Evolutionary conservation across 2,329 filamentous ascomycete genomes (phyloP).

Genomic region (Aspergillus amoenus): DNA sequence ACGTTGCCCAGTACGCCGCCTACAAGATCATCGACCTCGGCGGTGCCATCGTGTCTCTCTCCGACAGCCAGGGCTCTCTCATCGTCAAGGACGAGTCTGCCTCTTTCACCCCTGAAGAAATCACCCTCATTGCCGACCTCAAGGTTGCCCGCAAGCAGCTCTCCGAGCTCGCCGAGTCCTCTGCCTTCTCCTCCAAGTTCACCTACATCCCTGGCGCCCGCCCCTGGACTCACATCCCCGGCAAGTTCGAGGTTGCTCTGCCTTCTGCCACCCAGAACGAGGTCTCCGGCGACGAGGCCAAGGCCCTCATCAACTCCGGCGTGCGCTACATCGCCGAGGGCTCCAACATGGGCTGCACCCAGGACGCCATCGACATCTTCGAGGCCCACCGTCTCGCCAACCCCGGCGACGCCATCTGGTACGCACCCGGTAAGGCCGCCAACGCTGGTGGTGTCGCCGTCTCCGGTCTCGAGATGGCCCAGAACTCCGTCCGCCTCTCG

Average conservation of each 20-base stretch:
- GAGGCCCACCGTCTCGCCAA: conserved; percentile 69
- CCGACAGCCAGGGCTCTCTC: conserved; percentile 84
- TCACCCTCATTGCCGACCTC: conserved; percentile 75
- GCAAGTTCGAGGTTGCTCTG: conserved; percentile 84
- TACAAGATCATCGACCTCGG: conserved; percentile 96
- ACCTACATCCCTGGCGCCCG: conserved; percentile 84
- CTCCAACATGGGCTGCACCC: conserved; percentile 98
- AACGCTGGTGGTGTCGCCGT: conserved; percentile 98
- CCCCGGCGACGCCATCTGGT: conserved; percentile 81
- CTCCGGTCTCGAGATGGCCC: conserved; percentile 97
- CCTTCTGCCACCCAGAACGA: conserved; percentile 98
- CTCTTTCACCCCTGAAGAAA: conserved; percentile 74
- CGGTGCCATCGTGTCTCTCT: conserved; percentile 86
- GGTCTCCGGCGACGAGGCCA: conserved; percentile 86
- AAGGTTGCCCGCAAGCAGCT: conserved; percentile 87
- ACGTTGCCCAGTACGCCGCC: conserved; percentile 96
- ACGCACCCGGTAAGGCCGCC: conserved; percentile 93
- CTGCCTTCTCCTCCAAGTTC: conserved; percentile 64
- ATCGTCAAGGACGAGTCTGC: conserved; percentile 67
- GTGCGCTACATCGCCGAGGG: conserved; percentile 89
- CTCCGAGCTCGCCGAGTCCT: conserved; percentile 63
- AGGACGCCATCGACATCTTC: conserved; percentile 90
- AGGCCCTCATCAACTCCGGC: conserved; percentile 73
- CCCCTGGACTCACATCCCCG: conserved; percentile 81
- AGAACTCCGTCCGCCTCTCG: conserved; percentile 83